Base-by-base conservation (phyloP, 305 asterid species). In the Fraxinus xanthoxyloides region DNA sequence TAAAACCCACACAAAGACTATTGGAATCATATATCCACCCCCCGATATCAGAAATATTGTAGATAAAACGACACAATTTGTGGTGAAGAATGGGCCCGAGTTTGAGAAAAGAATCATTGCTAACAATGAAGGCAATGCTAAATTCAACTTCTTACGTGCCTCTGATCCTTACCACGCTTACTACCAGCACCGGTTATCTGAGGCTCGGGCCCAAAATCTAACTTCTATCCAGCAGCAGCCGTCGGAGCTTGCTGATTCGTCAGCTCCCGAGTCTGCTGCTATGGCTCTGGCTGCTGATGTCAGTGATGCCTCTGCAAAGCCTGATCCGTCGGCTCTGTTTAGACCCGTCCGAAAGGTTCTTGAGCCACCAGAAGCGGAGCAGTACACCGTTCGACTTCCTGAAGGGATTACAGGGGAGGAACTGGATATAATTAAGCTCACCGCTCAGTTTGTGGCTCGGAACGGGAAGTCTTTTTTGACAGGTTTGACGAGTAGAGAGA, bases 331-430 rank as follows among this genome's bases (percentile, higher is more conserved):
- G 0, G 94, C 96, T 19, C 91, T 69, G 32, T 92, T 94, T 85
- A 89, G 93, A 78, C 80, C 92, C 38, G 91, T 89, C 6, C 89
- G 86, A 15, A 92, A 88, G 90, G 94, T 91, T 83, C 98, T 93
- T 77, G 97, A 95, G 86, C 98, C 97, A 38, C 99, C 98, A 12
- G 99, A 93, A 88, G 92, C 95, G 7, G 98, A 95, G 83, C 95
- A 91, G 54, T 95, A 92, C 79, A 93, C 97, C 5, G 98, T 95
- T 75, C 87, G 92, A 76, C 94, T 95, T 56, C 98, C 98, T 80
- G 98, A 93, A 84, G 99, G 98, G 63, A 93, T 95, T 78, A 92
- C 97, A 0, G 97, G 97, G 74, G 99, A 93, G 90, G 99, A 95
- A 79, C 77, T 95, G 87, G 98, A 93, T 86, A 95, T 93, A 74